Evolutionary conservation across 768 basidiomycete species (phyloP), one percentile per base, ranked within the genome.

Genomic region (Pholiota molesta): DNA sequence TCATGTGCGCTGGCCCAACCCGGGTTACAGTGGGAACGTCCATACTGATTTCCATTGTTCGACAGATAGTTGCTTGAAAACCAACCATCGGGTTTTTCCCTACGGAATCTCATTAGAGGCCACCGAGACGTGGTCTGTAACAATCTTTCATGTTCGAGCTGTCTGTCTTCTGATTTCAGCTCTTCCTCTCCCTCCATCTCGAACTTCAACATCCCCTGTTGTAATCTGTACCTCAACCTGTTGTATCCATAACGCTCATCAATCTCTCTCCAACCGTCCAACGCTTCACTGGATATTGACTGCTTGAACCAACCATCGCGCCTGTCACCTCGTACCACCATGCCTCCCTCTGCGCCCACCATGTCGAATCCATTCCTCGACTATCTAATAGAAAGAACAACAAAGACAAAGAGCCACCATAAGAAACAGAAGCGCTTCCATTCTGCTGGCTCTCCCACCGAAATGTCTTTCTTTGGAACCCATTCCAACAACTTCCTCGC

Each of bases 381-480:
- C 61, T 75, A 71, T 19, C 73, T 78, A 37, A 62, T 78, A 78
- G 74, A 73, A 66, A 72, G 73, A 59, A 52, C 66, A 62, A 52
- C 67, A 26, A 59, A 64, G 72, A 52, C 67, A 26, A 59, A 64
- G 72, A 72, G 68, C 35, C 35, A 31, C 49, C 72, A 64, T 78
- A 85, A 80, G 77, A 83, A 74, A 76, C 79, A 74, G 69, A 82
- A 79, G 74, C 76, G 75, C 73, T 69, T 74, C 63, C 68, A 69
- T 61, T 67, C 72, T 63, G 64, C 72, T 62, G 61, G 69, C 60
- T 69, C 72, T 55, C 62, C 67, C 47, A 74, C 70, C 69, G 76
- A 81, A 59, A 90, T 89, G 89, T 74, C 86, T 62, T 79, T 84
- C 70, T 86, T 85, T 69, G 74, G 77, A 13, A 78, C 73, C 67